Evolutionary conservation across 331 rosid genomes (phyloP).

Genomic region (Malus hybrid): DNA sequence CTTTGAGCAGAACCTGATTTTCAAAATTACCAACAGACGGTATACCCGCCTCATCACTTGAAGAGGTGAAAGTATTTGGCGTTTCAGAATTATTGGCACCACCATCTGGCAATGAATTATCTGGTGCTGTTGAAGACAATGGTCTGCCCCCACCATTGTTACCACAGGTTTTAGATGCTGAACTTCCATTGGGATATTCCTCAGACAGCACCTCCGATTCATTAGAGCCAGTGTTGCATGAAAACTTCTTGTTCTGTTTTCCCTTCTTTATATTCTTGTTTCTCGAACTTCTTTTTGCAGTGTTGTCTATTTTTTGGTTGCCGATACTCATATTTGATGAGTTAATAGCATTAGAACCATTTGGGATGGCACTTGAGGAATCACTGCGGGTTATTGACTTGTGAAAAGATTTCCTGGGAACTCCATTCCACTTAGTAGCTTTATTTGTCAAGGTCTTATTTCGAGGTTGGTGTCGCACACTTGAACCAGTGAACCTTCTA

Average conservation of each 20-base stretch:
- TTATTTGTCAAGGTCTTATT: conserved; percentile 41
- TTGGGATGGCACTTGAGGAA: conserved; percentile 26
- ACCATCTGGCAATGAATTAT: conserved; percentile 27
- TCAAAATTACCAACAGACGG: conserved; percentile 22
- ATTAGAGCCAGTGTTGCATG: conserved; percentile 31
- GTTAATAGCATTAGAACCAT: conserved; percentile 23
- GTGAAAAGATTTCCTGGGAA: conserved; percentile 32
- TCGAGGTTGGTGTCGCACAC: conserved; percentile 41
- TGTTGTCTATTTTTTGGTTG: conserved; percentile 28
- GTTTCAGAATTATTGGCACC: conserved; percentile 22
- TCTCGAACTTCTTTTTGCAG: conserved; percentile 40
- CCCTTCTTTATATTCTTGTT: conserved; percentile 55
- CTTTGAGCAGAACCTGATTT: conserved; percentile 16
- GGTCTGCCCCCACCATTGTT: conserved; percentile 28
- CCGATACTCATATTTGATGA: conserved; percentile 21
- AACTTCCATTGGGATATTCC: conserved; percentile 32
- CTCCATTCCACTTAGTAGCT: conserved; percentile 46
- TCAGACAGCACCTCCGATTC: conserved; percentile 37
- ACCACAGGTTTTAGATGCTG: conserved; percentile 35
- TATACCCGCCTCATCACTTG: conserved; percentile 19
- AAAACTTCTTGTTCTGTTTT: conserved; percentile 40
- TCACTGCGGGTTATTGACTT: conserved; percentile 23
- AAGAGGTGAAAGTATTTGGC: conserved; percentile 18
- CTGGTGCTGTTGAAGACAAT: conserved; percentile 19
- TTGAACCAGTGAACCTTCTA: conserved; percentile 35